Percentiles rank a stretch among this genome's conserved stretches.
Conservation (phyloP, 192 early-diverging fungal genomes). For the Linnemannia elongata region DNA sequence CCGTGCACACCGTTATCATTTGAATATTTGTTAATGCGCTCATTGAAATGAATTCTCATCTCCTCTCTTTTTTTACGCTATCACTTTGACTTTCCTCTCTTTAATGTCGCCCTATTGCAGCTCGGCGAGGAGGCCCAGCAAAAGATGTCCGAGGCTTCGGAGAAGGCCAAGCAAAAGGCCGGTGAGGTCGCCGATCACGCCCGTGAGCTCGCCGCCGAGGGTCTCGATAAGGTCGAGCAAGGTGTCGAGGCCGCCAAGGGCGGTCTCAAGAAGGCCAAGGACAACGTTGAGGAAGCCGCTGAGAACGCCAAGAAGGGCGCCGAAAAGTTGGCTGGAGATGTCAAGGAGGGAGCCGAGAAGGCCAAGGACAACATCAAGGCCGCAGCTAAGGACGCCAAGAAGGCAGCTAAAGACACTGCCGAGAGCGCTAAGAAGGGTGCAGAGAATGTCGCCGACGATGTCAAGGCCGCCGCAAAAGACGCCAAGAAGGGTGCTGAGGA, state of each 20-base stretch:
- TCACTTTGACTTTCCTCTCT: background rate
- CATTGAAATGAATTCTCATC: background rate
- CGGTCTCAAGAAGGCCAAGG: slow-evolving; percentile 17
- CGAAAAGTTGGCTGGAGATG: slow-evolving; percentile 1
- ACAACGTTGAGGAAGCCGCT: slow-evolving; percentile 1
- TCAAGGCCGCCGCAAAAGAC: slow-evolving; percentile 3
- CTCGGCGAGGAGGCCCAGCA: slow-evolving; percentile 32
- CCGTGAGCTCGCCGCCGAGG: slow-evolving; percentile 32
- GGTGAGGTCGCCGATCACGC: slow-evolving; percentile 38
- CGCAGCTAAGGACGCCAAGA: slow-evolving; percentile 18
- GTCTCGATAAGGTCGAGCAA: slow-evolving; percentile 42
- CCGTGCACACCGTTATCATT: background rate
- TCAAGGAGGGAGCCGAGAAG: slow-evolving; percentile 23
- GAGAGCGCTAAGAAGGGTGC: slow-evolving; percentile 19
- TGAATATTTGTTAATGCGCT: too few relatives aligned
- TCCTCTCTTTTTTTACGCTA: background rate
- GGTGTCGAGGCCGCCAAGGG: slow-evolving; percentile 20
- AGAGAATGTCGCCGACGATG: slow-evolving; percentile 11
- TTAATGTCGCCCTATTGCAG: slow-evolving; percentile 3
- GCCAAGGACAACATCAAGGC: slow-evolving; percentile 21
- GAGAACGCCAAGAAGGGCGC: slow-evolving; percentile 12
- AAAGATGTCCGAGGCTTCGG: slow-evolving; percentile 17
- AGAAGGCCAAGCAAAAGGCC: slow-evolving; percentile 34
- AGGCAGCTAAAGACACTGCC: slow-evolving; percentile 16
- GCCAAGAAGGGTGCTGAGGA: background rate